Evolutionary conservation across 2,329 filamentous ascomycete genomes (phyloP).

Genomic region (Aschersonia sp.): DNA sequence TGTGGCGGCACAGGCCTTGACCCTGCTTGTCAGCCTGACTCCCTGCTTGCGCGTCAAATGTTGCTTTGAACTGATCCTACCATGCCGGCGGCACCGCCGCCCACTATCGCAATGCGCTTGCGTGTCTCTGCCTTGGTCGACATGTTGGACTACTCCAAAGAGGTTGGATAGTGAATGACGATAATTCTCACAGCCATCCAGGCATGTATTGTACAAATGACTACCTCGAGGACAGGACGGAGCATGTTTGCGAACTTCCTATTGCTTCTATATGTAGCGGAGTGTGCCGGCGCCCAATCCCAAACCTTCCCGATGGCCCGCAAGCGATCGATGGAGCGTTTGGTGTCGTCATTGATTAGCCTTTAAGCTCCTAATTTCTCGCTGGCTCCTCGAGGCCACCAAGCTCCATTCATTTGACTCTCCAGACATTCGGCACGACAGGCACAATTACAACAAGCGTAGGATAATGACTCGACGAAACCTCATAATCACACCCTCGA

Average conservation of each 20-base stretch:
- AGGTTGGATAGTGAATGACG: background rate
- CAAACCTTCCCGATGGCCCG: background rate
- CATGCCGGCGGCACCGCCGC: conserved; percentile 49
- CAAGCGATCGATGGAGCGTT: background rate
- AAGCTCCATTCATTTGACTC: no score
- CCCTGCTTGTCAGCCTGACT: background rate
- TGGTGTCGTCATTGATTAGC: conserved; percentile 7
- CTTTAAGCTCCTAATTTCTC: background rate
- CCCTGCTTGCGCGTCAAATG: no score
- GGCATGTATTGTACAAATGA: no score
- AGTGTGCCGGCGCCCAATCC: background rate
- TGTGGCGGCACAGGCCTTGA: conserved; percentile 48
- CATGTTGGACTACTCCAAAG: background rate
- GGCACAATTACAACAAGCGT: no score
- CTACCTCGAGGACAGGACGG: background rate
- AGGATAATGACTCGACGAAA: no score
- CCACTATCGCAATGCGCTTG: conserved; percentile 43
- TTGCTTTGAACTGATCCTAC: conserved; percentile 13
- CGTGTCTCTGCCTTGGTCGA: conserved; percentile 1
- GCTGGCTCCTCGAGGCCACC: no score
- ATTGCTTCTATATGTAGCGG: background rate
- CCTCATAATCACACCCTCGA: no score
- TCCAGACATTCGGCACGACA: no score
- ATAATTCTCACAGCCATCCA: background rate
- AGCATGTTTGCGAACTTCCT: background rate